Conservation (phyloP, 768 basidiomycete species). For the Trametes cinnabarina region DNA sequence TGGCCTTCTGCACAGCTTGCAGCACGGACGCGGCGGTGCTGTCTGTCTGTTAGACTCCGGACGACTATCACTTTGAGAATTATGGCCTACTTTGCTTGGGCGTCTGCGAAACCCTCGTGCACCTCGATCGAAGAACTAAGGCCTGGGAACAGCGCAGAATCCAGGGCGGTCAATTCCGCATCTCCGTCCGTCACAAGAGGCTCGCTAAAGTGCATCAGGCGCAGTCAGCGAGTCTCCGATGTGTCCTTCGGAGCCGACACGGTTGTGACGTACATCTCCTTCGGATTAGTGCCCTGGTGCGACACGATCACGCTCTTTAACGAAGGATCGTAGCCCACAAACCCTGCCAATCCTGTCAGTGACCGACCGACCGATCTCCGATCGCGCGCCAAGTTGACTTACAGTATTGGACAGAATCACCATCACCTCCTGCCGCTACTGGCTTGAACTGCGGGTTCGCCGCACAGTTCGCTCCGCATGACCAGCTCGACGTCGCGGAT, state of each 20-base stretch:
- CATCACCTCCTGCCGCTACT: constrained; percentile 48
- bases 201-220: constrained; percentile 24
- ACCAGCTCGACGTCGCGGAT: constrained; percentile 28
- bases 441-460: constrained; percentile 49
- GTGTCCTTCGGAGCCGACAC: too few relatives aligned
- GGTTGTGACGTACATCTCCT: constrained; percentile 27
- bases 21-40: constrained; percentile 43
- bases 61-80: not conserved
- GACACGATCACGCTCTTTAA: constrained; percentile 36
- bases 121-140: constrained; percentile 39
- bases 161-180: constrained; percentile 34
- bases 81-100: constrained; percentile 43
- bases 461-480: constrained; percentile 40
- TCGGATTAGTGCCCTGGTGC: constrained; percentile 39
- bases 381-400: not conserved
- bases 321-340: constrained; percentile 48
- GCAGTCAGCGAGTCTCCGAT: not conserved
- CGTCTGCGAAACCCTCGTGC: constrained; percentile 47
- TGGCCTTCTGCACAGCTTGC: constrained; percentile 42
- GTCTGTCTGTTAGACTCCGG: not conserved
- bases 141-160: constrained; percentile 50
- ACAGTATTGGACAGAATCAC: constrained; percentile 43
- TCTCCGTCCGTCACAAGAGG: constrained; percentile 43
- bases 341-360: constrained; percentile 38
- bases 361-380: not conserved